Evolutionary conservation across 2,329 filamentous ascomycete genomes (phyloP), one percentile per base, ranked within the genome.

Genomic region (Trichophyton schoenleinii): DNA sequence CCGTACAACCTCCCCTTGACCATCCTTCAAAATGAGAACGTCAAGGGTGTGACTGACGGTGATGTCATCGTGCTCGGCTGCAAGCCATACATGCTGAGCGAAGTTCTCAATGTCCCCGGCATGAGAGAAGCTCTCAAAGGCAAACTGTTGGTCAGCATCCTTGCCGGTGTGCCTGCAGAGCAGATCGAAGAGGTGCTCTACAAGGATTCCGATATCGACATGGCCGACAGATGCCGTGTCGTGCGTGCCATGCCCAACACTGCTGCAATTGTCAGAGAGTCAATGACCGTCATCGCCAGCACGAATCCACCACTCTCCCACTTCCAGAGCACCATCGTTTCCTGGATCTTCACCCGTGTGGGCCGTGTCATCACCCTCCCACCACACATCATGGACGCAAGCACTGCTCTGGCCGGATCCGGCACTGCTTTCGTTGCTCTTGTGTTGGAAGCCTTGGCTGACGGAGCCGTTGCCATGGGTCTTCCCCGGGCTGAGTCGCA

Each of bases 181-280:
- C 84, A 91, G 68, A 84, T 95, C 64, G 81, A 86, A 68, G 75
- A 76, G 15, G 80, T 83, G 36, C 74, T 92, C 11, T 85, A 88
- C 68, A 80, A 80, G 28, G 75, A 78, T 64, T 72, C 76, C 15
- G 83, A 73, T 78, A 58, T 60, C 53, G 64, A 58, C 6, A 58
- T 64, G 20, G 63, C 66, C 38, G 66, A 74, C 59, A 49, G 71
- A 66, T 75, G 72, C 63, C 69, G 82, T 48, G 80, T 94, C 52
- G 85, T 95, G 3, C 81, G 89, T 36, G 89, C 87, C 60, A 90
- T 95, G 83, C 89, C 89, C 67, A 95, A 95, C 77, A 91, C 88
- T 0, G 89, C 89, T 9, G 85, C 86, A 28, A 80, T 88, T 57
- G 87, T 95, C 62, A 78, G 88, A 55, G 86, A 95, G 73, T 86